A percentile compares a stretch with the other conserved stretches of the same genome.
phyloP scores from a whole-genome alignment of 192 early-diverging fungal genomes.

The Coemansia sp. region DNA sequence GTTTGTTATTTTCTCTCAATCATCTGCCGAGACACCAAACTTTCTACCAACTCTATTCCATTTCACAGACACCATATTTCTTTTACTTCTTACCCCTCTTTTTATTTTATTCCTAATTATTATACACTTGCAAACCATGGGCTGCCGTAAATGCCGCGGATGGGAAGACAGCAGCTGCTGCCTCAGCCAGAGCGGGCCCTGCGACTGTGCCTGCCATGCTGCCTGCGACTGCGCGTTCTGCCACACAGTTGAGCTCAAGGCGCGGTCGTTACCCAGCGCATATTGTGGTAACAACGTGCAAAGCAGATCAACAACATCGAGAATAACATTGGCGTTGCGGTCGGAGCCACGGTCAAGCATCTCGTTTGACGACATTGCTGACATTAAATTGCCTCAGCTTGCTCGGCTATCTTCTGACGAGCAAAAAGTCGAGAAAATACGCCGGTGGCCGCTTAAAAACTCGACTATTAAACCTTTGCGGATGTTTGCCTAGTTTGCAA shows the following conservation, averaged over 20 bases:
- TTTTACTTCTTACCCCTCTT: background rate
- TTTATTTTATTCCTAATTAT: background rate
- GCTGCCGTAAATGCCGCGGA: constrained; percentile 46
- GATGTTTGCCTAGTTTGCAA: constrained; percentile 13
- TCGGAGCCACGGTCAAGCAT: constrained; percentile 8
- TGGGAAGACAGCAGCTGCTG: constrained; percentile 52
- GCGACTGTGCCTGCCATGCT: constrained; percentile 31
- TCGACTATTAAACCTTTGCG: constrained; percentile 21
- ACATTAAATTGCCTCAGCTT: background rate
- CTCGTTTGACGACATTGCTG: background rate
- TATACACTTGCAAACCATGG: constrained; percentile 22
- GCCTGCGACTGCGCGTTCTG: constrained; percentile 41
- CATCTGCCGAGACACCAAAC: too few relatives aligned
- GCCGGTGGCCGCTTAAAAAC: constrained; percentile 20
- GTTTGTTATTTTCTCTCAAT: too few relatives aligned
- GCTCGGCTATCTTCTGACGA: background rate
- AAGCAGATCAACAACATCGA: constrained; percentile 4
- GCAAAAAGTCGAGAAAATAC: constrained; percentile 8
- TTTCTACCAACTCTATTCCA: background rate
- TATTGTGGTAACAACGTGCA: background rate
- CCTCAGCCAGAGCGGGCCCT: constrained; percentile 26
- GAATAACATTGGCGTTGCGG: constrained; percentile 9
- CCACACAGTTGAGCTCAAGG: constrained; percentile 24
- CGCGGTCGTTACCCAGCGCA: constrained; percentile 5
- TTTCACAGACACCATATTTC: background rate